Evolutionary conservation across 2,329 filamentous ascomycete species (phyloP).

Genomic region (Aureobasidium sp.): DNA sequence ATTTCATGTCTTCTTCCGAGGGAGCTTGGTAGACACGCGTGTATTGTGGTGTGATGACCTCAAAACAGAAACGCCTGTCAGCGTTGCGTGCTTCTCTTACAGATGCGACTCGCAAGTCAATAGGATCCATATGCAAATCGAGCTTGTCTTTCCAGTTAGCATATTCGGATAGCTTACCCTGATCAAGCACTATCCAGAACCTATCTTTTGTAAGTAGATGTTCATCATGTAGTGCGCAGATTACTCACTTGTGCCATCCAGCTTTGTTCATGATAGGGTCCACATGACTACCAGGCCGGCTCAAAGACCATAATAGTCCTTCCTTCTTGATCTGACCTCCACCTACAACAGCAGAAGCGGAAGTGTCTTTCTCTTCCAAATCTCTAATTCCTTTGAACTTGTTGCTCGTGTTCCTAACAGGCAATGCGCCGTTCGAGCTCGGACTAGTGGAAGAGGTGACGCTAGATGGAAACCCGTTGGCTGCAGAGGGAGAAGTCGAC

Average conservation of each 20-base stretch:
- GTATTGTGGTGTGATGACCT: slow-evolving; percentile 93
- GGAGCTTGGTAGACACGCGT: slow-evolving; percentile 97
- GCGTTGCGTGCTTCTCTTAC: slow-evolving; percentile 92
- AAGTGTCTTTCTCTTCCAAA: slow-evolving; percentile 70
- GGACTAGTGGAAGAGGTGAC: background rate
- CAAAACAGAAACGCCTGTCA: slow-evolving; percentile 93
- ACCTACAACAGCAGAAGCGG: slow-evolving; percentile 48
- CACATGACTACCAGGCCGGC: slow-evolving; percentile 84
- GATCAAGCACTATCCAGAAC: slow-evolving; percentile 97
- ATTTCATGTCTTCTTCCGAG: slow-evolving; percentile 95
- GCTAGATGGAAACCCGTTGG: background rate
- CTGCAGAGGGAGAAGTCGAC: slow-evolving; percentile 12
- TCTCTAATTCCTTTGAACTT: slow-evolving; percentile 90
- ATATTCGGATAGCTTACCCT: slow-evolving; percentile 94
- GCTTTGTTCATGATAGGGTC: slow-evolving; percentile 95
- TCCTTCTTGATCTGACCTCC: slow-evolving; percentile 73
- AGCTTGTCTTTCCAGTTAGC: slow-evolving; percentile 98
- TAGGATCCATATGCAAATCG: slow-evolving; percentile 95
- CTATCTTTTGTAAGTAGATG: slow-evolving; percentile 43
- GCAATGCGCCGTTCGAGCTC: slow-evolving; percentile 18
- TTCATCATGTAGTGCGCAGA: slow-evolving; percentile 26
- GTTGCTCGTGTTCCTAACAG: slow-evolving; percentile 35
- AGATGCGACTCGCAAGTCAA: slow-evolving; percentile 93
- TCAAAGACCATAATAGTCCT: slow-evolving; percentile 89
- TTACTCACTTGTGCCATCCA: slow-evolving; percentile 89